These are phyloP conservation scores for Isabelozyma heimii DNA, from an alignment of 805 yeast species.

Conservation along the genomic window DNA sequence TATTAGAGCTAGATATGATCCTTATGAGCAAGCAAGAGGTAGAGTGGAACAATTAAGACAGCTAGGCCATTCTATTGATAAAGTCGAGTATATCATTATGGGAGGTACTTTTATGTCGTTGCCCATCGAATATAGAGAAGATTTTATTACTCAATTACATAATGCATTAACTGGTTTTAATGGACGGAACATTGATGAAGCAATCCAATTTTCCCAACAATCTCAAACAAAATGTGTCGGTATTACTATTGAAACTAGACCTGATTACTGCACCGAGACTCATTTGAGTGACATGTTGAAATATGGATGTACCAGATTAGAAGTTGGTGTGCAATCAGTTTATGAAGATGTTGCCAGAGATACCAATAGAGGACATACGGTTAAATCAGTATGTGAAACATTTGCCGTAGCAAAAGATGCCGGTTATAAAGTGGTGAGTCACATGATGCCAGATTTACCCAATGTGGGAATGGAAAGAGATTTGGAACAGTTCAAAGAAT, in stretches of 20 bases:
- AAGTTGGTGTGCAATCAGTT: conserved; percentile 95
- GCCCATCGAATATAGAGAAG: conserved; percentile 85
- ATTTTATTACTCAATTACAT: conserved; percentile 83
- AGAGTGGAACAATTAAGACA: conserved; percentile 93
- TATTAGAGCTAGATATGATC: conserved; percentile 97
- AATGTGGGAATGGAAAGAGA: conserved; percentile 99
- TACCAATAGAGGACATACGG: conserved; percentile 97
- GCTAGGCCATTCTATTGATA: conserved; percentile 93
- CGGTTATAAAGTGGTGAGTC: conserved; percentile 95
- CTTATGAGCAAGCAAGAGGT: conserved; percentile 97
- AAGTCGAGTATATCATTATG: conserved; percentile 97
- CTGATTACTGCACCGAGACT: conserved; percentile 95
- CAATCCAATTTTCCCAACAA: conserved; percentile 87
- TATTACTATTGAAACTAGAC: conserved; percentile 96
- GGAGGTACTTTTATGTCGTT: conserved; percentile 98
- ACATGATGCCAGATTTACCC: conserved; percentile 99
- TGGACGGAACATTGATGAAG: conserved; percentile 85
- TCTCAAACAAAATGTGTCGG: conserved; percentile 97
- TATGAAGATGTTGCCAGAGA: conserved; percentile 98
- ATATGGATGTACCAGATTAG: conserved; percentile 95
- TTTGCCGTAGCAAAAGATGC: conserved; percentile 97
- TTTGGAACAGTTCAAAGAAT: conserved; percentile 90
- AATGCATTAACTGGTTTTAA: conserved; percentile 93
- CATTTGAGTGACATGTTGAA: conserved; percentile 93
- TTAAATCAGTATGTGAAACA: conserved; percentile 91